A percentile compares a stretch with the other conserved stretches of the same genome.
Evolutionary conservation across 495 filamentous ascomycete genomes (phyloP).

Genomic region (Penicillium robsamsonii): DNA sequence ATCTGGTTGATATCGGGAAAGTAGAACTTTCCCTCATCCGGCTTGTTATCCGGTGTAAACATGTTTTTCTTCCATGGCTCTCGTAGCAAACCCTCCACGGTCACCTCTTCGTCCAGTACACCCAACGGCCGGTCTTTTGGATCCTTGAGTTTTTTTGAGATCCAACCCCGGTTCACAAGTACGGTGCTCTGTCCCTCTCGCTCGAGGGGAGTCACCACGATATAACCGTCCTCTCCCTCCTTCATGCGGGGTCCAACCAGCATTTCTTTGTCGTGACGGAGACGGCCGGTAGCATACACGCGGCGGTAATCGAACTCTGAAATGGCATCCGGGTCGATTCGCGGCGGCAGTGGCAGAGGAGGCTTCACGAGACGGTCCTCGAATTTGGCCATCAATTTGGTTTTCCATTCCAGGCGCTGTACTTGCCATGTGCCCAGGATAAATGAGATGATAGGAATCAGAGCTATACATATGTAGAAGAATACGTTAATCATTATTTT

Average conservation of each 20-base stretch:
- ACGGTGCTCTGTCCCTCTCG: slow-evolving; percentile 65
- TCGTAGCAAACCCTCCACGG: slow-evolving; percentile 77
- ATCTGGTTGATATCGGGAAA: slow-evolving; percentile 94
- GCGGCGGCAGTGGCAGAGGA: slow-evolving; percentile 84
- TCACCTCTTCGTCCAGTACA: slow-evolving; percentile 64
- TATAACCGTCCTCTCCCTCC: slow-evolving; percentile 85
- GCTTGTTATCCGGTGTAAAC: slow-evolving; percentile 89
- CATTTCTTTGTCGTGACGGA: slow-evolving; percentile 92
- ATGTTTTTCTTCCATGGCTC: slow-evolving; percentile 95
- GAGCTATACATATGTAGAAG: slow-evolving; percentile 48
- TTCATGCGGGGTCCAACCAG: slow-evolving; percentile 84
- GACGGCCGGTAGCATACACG: slow-evolving; percentile 70
- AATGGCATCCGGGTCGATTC: slow-evolving; percentile 75
- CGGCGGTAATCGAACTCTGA: slow-evolving; percentile 89
- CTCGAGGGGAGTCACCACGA: slow-evolving; percentile 89
- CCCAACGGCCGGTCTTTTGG: slow-evolving; percentile 59
- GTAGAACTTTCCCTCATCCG: slow-evolving; percentile 81
- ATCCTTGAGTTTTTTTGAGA: slow-evolving; percentile 63
- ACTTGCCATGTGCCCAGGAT: slow-evolving; percentile 92
- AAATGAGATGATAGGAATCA: slow-evolving; percentile 91
- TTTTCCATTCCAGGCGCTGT: slow-evolving; percentile 90
- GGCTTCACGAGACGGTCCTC: slow-evolving; percentile 84
- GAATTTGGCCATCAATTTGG: slow-evolving; percentile 79
- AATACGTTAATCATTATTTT: slow-evolving; percentile 2
- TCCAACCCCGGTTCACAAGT: slow-evolving; percentile 88